Base-by-base conservation (phyloP, 2,329 filamentous ascomycete genomes). In the Sporothrix pseudoabietina region DNA sequence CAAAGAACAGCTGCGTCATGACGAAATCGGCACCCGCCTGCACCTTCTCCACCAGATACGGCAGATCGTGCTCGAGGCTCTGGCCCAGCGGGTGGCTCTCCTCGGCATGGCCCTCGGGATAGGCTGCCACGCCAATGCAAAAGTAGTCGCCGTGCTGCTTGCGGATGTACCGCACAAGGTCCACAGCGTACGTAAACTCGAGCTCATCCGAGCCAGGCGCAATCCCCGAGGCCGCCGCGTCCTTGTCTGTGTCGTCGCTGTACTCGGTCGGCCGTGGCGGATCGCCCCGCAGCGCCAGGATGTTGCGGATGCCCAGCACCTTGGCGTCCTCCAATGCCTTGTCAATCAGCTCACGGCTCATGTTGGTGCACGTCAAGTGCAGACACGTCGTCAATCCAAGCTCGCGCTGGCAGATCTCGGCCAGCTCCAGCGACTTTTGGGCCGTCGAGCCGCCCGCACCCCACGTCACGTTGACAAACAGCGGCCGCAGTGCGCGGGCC, bases 381-480 rank as follows among this genome's bases (percentile, higher is more conserved):
- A 99, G 86, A 81, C 96, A 98, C 75, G 96, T 99, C 57, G 96
- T 98, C 74, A 99, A 87, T 74, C 93, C 93, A 72, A 98, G 84
- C 82, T 97, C 94, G 75, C 94, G 88, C 84, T 98, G 96, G 82
- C 94, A 98, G 78, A 98, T 89, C 84, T 98, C 95, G 63, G 96
- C 96, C 76, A 99, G 88, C 82, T 98, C 94, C 74, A 99, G 89
- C 44, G 94, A 97, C 84, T 97, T 97, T 73, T 89, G 88, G 4
- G 94, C 91, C 0, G 96, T 99, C 76, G 92, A 97, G 71, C 96
- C 96, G 75, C 96, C 96, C 35, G 96, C 96, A 70, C 96, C 96
- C 96, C 96, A 99, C 71, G 96, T 99, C 70, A 99, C 94, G 74
- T 94, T 98, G 75, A 99, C 93, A 80, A 99, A 99, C 63, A 98